phyloP scores from a whole-genome alignment of 225 moss, liverwort and hornwort species.

The Sphagnum contortum region DNA sequence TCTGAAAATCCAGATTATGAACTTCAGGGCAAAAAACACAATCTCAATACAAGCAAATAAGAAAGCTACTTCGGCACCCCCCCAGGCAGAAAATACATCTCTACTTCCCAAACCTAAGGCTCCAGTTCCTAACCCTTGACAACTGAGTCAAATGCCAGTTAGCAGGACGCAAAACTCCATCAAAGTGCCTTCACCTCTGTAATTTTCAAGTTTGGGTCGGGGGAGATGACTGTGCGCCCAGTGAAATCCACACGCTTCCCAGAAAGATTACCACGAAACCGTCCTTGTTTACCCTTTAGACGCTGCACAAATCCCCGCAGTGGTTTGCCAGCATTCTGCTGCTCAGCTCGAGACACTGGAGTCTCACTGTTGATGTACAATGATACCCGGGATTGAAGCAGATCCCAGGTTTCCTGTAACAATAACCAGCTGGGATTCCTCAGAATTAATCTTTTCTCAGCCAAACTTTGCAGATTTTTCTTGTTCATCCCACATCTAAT shows the following conservation, averaged over 20 bases:
- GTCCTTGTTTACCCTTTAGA: constrained; percentile 94
- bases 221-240: constrained; percentile 96
- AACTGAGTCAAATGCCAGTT: too few relatives aligned
- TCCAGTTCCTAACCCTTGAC: too few relatives aligned
- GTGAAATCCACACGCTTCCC: constrained; percentile 97
- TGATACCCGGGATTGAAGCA: constrained; percentile 90
- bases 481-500: too few relatives aligned
- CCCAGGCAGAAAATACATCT: too few relatives aligned
- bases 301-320: constrained; percentile 95
- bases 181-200: constrained; percentile 55
- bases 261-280: constrained; percentile 94
- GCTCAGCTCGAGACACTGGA: constrained; percentile 75
- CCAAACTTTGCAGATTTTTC: too few relatives aligned
- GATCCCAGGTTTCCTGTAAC: constrained; percentile 93
- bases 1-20: too few relatives aligned
- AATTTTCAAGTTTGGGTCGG: constrained; percentile 95
- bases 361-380: constrained; percentile 91
- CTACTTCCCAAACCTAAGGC: too few relatives aligned
- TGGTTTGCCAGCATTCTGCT: constrained; percentile 80
- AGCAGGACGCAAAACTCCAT: too few relatives aligned
- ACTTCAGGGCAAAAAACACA: too few relatives aligned
- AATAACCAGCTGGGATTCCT: not conserved
- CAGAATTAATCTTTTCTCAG: not conserved
- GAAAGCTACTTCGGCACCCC: too few relatives aligned
- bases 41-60: too few relatives aligned